These are phyloP conservation scores for Camelina sativa DNA, from an alignment of 345 rosid species.

Conservation along the genomic window DNA sequence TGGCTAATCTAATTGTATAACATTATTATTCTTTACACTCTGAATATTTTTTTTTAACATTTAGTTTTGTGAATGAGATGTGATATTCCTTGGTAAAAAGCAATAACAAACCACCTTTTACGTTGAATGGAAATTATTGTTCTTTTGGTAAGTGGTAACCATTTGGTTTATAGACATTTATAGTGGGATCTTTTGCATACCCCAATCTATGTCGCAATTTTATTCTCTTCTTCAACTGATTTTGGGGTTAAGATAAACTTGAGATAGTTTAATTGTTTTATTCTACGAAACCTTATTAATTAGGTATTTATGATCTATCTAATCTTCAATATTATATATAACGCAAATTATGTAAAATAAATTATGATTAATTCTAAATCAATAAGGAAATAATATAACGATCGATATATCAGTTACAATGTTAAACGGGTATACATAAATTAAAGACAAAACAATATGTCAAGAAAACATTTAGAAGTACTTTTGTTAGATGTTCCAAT, in stretches of 20 bases:
- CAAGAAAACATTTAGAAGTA: conserved; percentile 17
- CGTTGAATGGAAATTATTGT: neutral
- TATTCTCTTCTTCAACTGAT: conserved; percentile 1
- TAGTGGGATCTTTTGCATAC: conserved; percentile 28
- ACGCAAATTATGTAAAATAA: neutral
- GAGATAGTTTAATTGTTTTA: neutral
- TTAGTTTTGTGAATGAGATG: neutral
- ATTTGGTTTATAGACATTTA: conserved; percentile 30
- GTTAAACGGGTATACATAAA: too few species aligned
- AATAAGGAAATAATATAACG: neutral
- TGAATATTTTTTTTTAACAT: too few species aligned
- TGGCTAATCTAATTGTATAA: too few species aligned
- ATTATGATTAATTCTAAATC: neutral
- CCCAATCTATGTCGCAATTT: conserved; percentile 22
- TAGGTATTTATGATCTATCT: neutral
- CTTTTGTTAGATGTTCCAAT: conserved; percentile 2
- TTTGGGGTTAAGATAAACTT: neutral
- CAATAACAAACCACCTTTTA: conserved; percentile 9
- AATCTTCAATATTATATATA: neutral
- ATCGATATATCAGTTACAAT: too few species aligned
- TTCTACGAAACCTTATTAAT: neutral
- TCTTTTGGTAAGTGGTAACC: conserved; percentile 16
- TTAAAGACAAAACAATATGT: conserved; percentile 6
- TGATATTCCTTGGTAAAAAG: conserved; percentile 6
- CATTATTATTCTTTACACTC: too few species aligned